These are phyloP conservation scores for Diaporthe sp. DNA, from an alignment of 2,329 filamentous ascomycete species.

Conservation along the genomic window DNA sequence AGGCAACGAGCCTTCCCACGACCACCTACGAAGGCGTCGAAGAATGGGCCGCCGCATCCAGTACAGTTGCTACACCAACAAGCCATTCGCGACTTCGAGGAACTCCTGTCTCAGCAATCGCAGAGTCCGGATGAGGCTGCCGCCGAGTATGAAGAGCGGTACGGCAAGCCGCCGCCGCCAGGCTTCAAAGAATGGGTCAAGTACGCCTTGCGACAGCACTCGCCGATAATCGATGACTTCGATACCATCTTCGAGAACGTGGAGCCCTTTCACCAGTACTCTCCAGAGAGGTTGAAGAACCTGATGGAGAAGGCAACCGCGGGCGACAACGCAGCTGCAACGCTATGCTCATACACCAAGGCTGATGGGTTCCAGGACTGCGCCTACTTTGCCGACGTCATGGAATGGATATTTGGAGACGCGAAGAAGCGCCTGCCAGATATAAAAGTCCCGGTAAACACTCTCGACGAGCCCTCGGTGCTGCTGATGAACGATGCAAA, in stretches of 20 bases:
- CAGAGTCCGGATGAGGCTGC: conserved; percentile 52
- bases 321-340: conserved; percentile 51
- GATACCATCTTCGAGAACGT: conserved; percentile 58
- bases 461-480: conserved; percentile 63
- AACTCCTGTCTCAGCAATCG: conserved; percentile 55
- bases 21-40: background rate
- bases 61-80: conserved; percentile 50
- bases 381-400: conserved; percentile 52
- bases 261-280: conserved; percentile 57
- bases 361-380: conserved; percentile 53
- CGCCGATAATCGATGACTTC: conserved; percentile 65
- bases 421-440: conserved; percentile 51
- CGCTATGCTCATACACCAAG: conserved; percentile 53
- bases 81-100: conserved; percentile 50
- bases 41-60: conserved; percentile 49
- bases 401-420: conserved; percentile 47
- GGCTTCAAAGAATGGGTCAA: conserved; percentile 63
- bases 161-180: conserved; percentile 57
- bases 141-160: conserved; percentile 59
- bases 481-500: conserved; percentile 50
- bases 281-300: conserved; percentile 51
- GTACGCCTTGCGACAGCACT: conserved; percentile 56
- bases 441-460: conserved; percentile 60
- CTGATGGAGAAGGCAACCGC: conserved; percentile 48
- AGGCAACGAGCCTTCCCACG: background rate